Conservation (phyloP, 257 asterid genomes). For the Nicotiana tomentosiformis region DNA sequence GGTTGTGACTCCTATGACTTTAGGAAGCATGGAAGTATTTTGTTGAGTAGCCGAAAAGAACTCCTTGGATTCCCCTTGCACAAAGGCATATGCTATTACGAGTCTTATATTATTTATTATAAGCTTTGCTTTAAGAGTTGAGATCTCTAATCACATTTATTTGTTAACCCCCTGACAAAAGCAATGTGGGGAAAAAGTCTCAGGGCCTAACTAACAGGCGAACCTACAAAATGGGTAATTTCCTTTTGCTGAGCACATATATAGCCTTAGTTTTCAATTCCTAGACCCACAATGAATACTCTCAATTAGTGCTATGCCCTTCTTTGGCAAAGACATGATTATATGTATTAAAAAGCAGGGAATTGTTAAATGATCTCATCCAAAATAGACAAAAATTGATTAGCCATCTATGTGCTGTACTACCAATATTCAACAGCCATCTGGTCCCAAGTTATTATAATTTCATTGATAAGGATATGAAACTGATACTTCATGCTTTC, state of each 20-base stretch:
- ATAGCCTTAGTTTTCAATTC: not conserved
- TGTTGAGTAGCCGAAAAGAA: too few relatives aligned
- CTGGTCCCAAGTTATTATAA: not conserved
- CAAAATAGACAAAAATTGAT: not conserved
- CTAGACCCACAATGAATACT: not conserved
- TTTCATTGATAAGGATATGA: not conserved
- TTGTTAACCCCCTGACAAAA: not conserved
- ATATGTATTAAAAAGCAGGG: not conserved
- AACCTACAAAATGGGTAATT: not conserved
- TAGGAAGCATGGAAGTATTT: too few relatives aligned
- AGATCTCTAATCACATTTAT: not conserved
- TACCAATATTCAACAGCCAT: not conserved
- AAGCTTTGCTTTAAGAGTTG: not conserved
- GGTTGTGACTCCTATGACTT: not conserved
- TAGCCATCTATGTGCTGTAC: not conserved
- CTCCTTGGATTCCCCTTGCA: not conserved
- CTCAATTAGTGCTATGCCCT: not conserved
- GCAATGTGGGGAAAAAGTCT: not conserved
- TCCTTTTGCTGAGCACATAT: not conserved
- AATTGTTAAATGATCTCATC: not conserved
- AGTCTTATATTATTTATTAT: not conserved
- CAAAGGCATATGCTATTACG: not conserved
- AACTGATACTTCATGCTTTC: not conserved
- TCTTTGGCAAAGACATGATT: not conserved
- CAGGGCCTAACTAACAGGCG: not conserved